Conservation (phyloP, 2,329 filamentous ascomycete genomes). For the Fusarium sp. region DNA sequence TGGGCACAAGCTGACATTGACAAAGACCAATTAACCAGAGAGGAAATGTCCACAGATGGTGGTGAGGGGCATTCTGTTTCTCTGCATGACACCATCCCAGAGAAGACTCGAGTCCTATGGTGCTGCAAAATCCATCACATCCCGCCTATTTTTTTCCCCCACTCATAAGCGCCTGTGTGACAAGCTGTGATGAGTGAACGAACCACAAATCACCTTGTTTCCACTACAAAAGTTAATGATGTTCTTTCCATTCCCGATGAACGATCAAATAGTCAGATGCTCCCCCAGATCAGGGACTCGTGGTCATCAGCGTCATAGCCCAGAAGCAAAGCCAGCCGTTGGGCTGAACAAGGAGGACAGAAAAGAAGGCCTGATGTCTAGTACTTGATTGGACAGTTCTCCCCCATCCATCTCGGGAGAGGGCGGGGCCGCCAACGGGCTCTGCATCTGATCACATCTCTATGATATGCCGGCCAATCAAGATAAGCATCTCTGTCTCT, state of each 20-base stretch:
- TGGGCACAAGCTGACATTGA: conserved; percentile 21
- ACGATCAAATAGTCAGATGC: conserved; percentile 28
- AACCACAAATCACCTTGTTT: conserved; percentile 18
- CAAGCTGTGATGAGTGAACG: conserved; percentile 8
- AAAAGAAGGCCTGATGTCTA: not conserved
- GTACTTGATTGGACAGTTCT: conserved; percentile 20
- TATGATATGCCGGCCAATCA: conserved; percentile 22
- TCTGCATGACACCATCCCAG: conserved; percentile 43
- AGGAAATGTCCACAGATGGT: conserved; percentile 18
- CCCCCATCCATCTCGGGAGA: conserved; percentile 27
- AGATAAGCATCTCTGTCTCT: conserved; percentile 5
- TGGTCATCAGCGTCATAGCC: conserved; percentile 33
- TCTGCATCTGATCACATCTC: conserved; percentile 35
- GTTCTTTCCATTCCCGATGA: not conserved
- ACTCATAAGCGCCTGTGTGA: conserved; percentile 34
- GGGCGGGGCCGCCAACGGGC: conserved; percentile 28
- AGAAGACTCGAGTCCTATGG: conserved; percentile 24
- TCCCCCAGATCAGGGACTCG: conserved; percentile 27
- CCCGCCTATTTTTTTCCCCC: conserved; percentile 9
- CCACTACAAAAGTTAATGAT: not conserved
- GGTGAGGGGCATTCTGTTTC: conserved; percentile 32
- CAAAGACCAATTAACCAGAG: conserved; percentile 23
- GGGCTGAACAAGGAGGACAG: conserved; percentile 11
- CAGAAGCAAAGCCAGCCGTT: conserved; percentile 7
- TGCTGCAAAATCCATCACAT: conserved; percentile 30